phyloP scores from a whole-genome alignment of 306 rosid genomes.

The Hippophae gyantsensis region DNA sequence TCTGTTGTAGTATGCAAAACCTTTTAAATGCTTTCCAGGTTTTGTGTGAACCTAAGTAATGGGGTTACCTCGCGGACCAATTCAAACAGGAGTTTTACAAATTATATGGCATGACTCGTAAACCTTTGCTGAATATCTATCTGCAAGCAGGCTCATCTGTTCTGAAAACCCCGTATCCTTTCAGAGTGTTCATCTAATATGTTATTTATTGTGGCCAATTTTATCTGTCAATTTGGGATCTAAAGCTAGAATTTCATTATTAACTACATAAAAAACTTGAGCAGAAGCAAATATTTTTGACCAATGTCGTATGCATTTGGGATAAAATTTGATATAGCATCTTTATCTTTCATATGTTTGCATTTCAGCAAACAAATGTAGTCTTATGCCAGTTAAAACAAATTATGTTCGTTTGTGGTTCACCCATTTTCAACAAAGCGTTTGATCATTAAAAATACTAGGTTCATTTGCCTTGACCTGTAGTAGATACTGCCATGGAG shows the following conservation, averaged over 20 bases:
- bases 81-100: slow-evolving; percentile 96
- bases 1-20: slow-evolving; percentile 10
- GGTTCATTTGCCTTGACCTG: slow-evolving; percentile 48
- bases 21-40: slow-evolving; percentile 43
- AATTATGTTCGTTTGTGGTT: too few relatives aligned
- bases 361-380: too few relatives aligned
- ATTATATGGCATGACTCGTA: slow-evolving; percentile 90
- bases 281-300: too few relatives aligned
- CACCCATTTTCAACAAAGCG: too few relatives aligned
- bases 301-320: too few relatives aligned
- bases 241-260: too few relatives aligned
- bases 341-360: too few relatives aligned
- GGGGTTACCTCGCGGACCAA: slow-evolving; percentile 79
- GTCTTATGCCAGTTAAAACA: too few relatives aligned
- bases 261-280: too few relatives aligned
- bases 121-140: slow-evolving; percentile 81
- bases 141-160: slow-evolving; percentile 96
- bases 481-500: slow-evolving; percentile 78
- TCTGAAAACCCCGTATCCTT: slow-evolving; percentile 92
- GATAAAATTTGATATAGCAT: too few relatives aligned
- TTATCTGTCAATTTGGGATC: too few relatives aligned
- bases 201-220: background rate
- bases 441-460: too few relatives aligned
- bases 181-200: background rate
- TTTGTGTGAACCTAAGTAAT: slow-evolving; percentile 80